These are phyloP conservation scores for Oemleria cerasiformis DNA, from an alignment of 306 rosid genomes.

Conservation along the genomic window DNA sequence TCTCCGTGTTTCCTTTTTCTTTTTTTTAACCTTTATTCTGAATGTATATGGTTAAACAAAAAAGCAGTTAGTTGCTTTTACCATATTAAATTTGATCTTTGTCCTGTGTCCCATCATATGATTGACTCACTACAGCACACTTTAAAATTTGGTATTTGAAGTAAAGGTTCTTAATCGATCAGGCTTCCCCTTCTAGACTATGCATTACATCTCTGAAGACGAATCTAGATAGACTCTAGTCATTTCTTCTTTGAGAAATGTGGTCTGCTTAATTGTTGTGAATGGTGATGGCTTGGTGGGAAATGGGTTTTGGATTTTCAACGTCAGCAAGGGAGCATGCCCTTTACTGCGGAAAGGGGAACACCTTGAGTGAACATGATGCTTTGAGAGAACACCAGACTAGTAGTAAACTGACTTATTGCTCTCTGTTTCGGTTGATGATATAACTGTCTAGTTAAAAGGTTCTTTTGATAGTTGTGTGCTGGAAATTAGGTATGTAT, in stretches of 20 bases:
- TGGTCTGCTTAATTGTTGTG: not conserved
- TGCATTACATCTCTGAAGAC: not conserved
- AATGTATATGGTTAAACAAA: not conserved
- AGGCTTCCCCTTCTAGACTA: not conserved
- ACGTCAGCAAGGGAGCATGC: not conserved
- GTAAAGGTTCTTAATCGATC: not conserved
- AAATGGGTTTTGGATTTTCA: not conserved
- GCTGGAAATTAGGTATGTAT: constrained; percentile 9
- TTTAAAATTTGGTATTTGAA: not conserved
- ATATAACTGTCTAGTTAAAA: not conserved
- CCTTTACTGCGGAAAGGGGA: not conserved
- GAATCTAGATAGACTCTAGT: not conserved
- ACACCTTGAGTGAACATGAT: not conserved
- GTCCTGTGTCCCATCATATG: not conserved
- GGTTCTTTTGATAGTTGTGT: not conserved
- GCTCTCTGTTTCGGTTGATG: not conserved
- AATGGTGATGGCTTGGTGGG: not conserved
- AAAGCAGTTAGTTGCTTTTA: not conserved
- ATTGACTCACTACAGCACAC: not conserved
- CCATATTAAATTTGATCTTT: not conserved
- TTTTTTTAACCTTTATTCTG: not conserved
- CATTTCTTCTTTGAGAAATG: constrained; percentile 1
- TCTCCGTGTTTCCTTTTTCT: not conserved
- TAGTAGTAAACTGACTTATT: not conserved
- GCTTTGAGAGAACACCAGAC: not conserved